Evolutionary conservation across 352 stramenopile species (phyloP), one percentile per base, ranked within the genome.

Genomic region (Globisporangium paroecandrum): DNA sequence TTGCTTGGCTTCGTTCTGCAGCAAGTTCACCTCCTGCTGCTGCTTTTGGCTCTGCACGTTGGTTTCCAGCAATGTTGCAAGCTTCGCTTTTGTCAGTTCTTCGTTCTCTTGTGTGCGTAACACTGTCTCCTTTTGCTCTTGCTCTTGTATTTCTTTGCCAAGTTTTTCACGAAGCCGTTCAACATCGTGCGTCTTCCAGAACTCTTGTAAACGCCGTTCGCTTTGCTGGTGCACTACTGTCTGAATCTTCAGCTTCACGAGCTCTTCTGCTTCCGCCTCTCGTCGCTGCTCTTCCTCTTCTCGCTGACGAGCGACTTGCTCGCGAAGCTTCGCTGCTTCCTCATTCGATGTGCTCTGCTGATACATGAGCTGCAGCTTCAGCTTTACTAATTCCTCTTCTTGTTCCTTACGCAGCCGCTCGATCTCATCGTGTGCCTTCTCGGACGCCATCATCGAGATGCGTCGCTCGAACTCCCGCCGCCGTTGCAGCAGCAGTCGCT

Each of bases 391-490:
- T 25, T 95, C 87, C 47, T 79, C 76, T 51, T 95, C 87, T 67
- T 93, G 87, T 58, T 95, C 82, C 38, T 82, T 62, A 0, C 87
- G 83, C 10, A 93, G 70, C 20, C 78, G 76, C 62, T 91, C 87
- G 59, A 95, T 95, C 73, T 93, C 87, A 43, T 93, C 82, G 38
- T 85, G 74, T 5, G 87, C 87, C 60, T 93, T 93, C 64, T 93
- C 87, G 1, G 81, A 90, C 3, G 83, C 83, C 82, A 95, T 91
- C 66, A 91, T 76, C 9, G 87, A 91, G 53, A 95, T 87, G 8
- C 87, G 72, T 49, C 85, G 82, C 70, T 95, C 85, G 56, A 95
- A 84, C n/a, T 91, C 83, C 10, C 70, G 73, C 15, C 87, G 81
- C n/a, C 75, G 76, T 25, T 74, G 76, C 15, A 77, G 49, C 46